Percentiles rank a stretch among this genome's conserved stretches.
Evolutionary conservation across 2,329 filamentous ascomycete species (phyloP).

Genomic region (Emergomyces orientalis): DNA sequence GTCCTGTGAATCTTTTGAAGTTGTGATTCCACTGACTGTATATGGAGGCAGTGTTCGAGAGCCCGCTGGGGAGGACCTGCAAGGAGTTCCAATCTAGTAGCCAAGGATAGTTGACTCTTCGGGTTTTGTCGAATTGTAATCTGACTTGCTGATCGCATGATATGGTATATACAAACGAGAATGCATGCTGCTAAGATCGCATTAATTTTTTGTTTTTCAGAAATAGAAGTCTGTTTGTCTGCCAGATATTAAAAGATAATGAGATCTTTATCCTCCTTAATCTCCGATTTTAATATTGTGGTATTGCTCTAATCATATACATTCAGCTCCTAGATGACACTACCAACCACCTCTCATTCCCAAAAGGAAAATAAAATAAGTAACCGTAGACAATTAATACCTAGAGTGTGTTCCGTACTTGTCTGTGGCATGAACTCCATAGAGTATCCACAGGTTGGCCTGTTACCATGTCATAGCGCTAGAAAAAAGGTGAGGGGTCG

Average conservation of each 20-base stretch:
- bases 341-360: neutral
- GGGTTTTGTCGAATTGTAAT: neutral
- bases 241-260: neutral
- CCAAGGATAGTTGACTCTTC: neutral
- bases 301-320: no score
- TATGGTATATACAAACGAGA: neutral
- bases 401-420: no score
- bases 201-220: neutral
- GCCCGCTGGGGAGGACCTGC: conserved; percentile 30
- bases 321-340: neutral
- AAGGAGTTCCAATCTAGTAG: conserved; percentile 35
- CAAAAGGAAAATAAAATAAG: no score
- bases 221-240: neutral
- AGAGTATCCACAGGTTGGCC: neutral
- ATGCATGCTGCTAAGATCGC: neutral
- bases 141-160: neutral
- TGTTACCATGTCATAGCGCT: neutral
- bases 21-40: conserved; percentile 72
- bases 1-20: conserved; percentile 82
- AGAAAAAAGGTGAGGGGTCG: neutral
- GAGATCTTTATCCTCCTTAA: neutral
- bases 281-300: neutral
- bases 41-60: conserved; percentile 52
- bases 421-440: no score
- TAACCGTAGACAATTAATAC: no score